Evolutionary conservation across 805 yeast genomes (phyloP).

Genomic region (Cyberlindnera bimundalis): DNA sequence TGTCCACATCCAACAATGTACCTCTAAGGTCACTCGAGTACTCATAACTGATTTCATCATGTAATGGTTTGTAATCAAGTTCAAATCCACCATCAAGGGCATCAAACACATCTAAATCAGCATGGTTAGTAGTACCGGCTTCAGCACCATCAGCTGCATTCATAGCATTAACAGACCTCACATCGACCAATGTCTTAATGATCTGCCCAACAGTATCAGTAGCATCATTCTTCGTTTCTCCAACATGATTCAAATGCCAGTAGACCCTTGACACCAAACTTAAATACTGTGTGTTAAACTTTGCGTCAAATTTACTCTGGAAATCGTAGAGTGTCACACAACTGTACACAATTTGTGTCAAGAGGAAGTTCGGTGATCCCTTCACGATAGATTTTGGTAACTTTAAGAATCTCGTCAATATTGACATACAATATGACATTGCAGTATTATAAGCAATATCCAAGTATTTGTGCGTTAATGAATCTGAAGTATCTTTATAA

Average conservation of each 20-base stretch:
- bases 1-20: conserved; percentile 14
- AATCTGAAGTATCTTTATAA: conserved; percentile 22
- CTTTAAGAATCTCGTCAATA: conserved; percentile 41
- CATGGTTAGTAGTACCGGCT: no score
- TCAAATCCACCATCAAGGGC: conserved; percentile 12
- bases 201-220: conserved; percentile 58
- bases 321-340: conserved; percentile 50
- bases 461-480: conserved; percentile 26
- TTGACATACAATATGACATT: conserved; percentile 41
- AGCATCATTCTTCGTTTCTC: conserved; percentile 54
- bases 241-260: conserved; percentile 57
- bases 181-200: conserved; percentile 43
- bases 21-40: conserved; percentile 16
- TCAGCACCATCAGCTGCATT: neutral
- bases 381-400: conserved; percentile 45
- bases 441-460: conserved; percentile 38
- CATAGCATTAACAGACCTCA: conserved; percentile 11
- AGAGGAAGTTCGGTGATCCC: conserved; percentile 52
- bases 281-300: conserved; percentile 40
- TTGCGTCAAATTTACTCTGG: conserved; percentile 35
- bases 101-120: no score
- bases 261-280: conserved; percentile 49
- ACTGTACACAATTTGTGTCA: conserved; percentile 52
- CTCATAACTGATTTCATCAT: conserved; percentile 27
- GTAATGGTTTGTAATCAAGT: conserved; percentile 23